Evolutionary conservation across 257 asterid species (phyloP).

Genomic region (Anisodus tanguticus): DNA sequence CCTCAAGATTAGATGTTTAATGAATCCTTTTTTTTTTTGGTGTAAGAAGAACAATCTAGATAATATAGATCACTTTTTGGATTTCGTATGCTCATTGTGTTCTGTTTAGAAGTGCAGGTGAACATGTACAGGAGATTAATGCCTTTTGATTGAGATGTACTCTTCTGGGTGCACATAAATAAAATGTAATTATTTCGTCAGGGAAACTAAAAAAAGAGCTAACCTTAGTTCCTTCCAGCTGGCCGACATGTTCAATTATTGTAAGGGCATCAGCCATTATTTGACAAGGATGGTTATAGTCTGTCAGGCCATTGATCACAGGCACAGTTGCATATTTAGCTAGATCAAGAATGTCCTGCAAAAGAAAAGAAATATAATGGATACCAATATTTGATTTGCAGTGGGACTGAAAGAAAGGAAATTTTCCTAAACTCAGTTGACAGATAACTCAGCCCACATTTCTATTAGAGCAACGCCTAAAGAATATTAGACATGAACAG

Average conservation of each 20-base stretch:
- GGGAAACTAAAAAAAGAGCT: constrained; percentile 25
- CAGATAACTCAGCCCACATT: neutral
- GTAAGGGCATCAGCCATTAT: constrained; percentile 99
- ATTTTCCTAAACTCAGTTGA: neutral
- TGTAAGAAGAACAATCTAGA: constrained; percentile 9
- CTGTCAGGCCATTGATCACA: constrained; percentile 91
- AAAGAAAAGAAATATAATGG: constrained; percentile 3
- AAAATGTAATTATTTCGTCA: neutral
- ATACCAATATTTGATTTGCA: constrained; percentile 9
- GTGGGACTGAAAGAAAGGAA: neutral
- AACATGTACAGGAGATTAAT: neutral
- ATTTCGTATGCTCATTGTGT: neutral
- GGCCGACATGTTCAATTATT: constrained; percentile 86
- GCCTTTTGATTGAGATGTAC: neutral
- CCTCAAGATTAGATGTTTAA: neutral
- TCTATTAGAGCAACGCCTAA: neutral
- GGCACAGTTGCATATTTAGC: constrained; percentile 85
- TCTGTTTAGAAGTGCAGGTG: neutral
- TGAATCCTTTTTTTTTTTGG: neutral
- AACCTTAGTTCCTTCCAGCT: constrained; percentile 88
- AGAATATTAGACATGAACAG: neutral
- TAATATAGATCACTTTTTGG: neutral
- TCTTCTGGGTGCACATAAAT: constrained; percentile 8
- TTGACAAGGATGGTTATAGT: constrained; percentile 95
- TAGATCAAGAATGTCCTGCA: constrained; percentile 89